Conservation (phyloP, 164 flowering plant genomes). For the Litsea cubeba region DNA sequence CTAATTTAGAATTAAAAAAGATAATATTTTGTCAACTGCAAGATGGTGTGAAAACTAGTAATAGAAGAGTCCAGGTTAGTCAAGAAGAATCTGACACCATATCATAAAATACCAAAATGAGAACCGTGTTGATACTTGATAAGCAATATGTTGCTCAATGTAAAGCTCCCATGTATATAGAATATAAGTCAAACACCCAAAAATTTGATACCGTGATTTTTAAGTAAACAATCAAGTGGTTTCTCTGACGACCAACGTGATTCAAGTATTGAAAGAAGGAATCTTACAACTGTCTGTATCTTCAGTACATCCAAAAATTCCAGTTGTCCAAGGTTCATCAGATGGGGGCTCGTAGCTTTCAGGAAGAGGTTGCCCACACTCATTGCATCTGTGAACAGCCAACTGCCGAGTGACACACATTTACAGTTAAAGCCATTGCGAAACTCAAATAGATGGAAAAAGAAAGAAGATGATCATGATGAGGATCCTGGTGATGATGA, state of each 20-base stretch:
- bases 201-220: neutral
- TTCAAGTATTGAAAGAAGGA: neutral
- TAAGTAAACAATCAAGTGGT: neutral
- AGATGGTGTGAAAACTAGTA: no score
- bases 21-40: no score
- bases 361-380: constrained; percentile 84
- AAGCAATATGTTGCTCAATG: no score
- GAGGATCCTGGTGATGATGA: no score
- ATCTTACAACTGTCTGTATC: constrained; percentile 75
- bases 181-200: neutral
- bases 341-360: constrained; percentile 71
- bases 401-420: constrained; percentile 33
- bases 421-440: neutral
- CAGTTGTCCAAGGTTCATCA: constrained; percentile 86
- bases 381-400: constrained; percentile 48
- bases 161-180: no score
- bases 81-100: no score
- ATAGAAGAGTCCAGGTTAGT: no score
- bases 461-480: no score
- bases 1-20: no score
- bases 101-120: no score
- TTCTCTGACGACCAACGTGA: neutral
- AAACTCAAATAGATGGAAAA: no score
- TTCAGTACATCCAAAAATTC: constrained; percentile 76
- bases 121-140: no score